phyloP scores from a whole-genome alignment of 83 land plant genomes.

The Picea engelmannii region DNA sequence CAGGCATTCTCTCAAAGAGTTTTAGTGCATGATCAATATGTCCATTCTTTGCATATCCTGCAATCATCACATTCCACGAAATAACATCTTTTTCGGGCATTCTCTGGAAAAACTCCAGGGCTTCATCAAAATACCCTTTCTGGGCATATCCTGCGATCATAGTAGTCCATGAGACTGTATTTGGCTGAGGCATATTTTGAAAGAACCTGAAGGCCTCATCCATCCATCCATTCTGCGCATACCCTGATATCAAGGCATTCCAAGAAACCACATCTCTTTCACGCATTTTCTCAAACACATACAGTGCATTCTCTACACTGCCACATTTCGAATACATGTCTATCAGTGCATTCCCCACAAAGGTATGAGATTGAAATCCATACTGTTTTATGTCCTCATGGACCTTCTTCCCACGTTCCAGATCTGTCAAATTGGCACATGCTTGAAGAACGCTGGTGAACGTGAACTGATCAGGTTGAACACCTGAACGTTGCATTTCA shows the following conservation, averaged over 20 bases:
- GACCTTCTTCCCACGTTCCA: conserved; percentile 47
- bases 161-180: neutral
- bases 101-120: neutral
- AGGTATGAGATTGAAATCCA: conserved; percentile 22
- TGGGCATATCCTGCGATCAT: neutral
- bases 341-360: conserved; percentile 34
- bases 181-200: neutral
- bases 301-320: conserved; percentile 31
- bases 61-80: neutral
- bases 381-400: conserved; percentile 36
- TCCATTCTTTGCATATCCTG: neutral
- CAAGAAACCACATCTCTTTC: conserved; percentile 39
- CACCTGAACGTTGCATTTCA: conserved; percentile 50
- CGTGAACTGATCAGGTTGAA: conserved; percentile 31
- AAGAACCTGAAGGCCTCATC: neutral
- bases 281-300: conserved; percentile 33
- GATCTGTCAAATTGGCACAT: conserved; percentile 34
- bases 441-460: conserved; percentile 52
- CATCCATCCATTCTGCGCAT: neutral
- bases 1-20: neutral
- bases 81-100: neutral
- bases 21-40: neutral
- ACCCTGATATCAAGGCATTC: conserved; percentile 14
- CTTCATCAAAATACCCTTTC: neutral
- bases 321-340: conserved; percentile 66